Evolutionary conservation across 139 green algal species (phyloP), one percentile per base, ranked within the genome.

Genomic region (Chlorella sorokiniana): DNA sequence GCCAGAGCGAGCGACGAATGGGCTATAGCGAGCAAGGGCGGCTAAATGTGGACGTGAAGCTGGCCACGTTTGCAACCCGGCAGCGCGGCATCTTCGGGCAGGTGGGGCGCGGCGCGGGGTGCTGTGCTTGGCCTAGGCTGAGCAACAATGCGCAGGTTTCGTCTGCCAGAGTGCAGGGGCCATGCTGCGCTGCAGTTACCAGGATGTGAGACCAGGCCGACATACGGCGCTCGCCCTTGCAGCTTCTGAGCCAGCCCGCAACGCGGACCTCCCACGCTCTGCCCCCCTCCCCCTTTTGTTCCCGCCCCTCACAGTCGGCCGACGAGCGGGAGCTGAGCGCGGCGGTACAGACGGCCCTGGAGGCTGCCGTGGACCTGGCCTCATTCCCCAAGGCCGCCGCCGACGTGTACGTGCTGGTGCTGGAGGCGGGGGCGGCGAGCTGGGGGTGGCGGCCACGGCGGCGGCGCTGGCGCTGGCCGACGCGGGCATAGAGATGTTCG

Each of bases 381-480:
- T 85, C 84, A 25, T 96, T 97, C 64, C 91, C 90, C 33, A 94
- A 95, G 76, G 74, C 89, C 33, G 79, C 84, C 4, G 84, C 95
- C n/a, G 92, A 97, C 69, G 87, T 97, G 48, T 79, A 44, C 20
- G 89, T 84, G 37, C 83, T 93, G 54, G 76, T 97, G 33, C 86
- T 97, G 65, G 89, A 97, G 84, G 83, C 84, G 8, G 93, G 89
- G 93, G 93, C 25, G 73, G 79, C 27, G 90, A 92, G 73, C 73
- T 89, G 42, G 87, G 88, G 7, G 86, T 89, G 18, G 76, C 84
- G 4, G 88, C 90, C 63, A 90, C 86, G 3, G 89, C 87, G 27
- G 93, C 92, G 22, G 86, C 87, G 4, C 56, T 94, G 76, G 93
- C 93, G 22, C 74, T 97, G 42, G 92, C 92, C 6, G 88, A 96